These are phyloP conservation scores for Shiraia bambusicola DNA, from an alignment of 2,329 filamentous ascomycete genomes.

Conservation along the genomic window DNA sequence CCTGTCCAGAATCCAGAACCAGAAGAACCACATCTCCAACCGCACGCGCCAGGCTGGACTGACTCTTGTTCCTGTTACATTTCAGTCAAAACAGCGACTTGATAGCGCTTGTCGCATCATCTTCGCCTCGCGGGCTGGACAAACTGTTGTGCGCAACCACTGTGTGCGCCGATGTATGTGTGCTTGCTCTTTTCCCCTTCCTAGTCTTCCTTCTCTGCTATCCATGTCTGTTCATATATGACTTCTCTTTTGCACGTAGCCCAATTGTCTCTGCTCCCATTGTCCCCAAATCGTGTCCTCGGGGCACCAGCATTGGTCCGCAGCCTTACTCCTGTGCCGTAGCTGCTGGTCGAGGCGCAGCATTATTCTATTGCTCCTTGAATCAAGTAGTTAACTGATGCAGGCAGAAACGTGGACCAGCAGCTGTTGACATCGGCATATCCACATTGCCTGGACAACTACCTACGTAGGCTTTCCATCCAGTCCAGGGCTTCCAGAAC, in stretches of 20 bases:
- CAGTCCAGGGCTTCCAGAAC: constrained; percentile 1
- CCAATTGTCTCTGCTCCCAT: constrained; percentile 1
- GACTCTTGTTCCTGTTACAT: constrained; percentile 8
- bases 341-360: constrained; percentile 26
- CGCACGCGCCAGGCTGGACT: constrained; percentile 28
- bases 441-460: constrained; percentile 22
- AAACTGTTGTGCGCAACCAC: constrained; percentile 12
- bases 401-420: constrained; percentile 28
- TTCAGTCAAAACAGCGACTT: constrained; percentile 10
- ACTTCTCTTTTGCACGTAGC: constrained; percentile 3
- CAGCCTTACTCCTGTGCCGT: constrained; percentile 23
- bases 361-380: constrained; percentile 7
- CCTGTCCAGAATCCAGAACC: constrained; percentile 13
- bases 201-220: constrained; percentile 7
- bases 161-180: constrained; percentile 40
- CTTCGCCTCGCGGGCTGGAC: constrained; percentile 9
- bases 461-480: constrained; percentile 11
- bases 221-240: too few relatives aligned
- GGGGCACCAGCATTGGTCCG: constrained; percentile 28
- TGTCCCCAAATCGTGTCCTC: constrained; percentile 11
- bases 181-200: constrained; percentile 24
- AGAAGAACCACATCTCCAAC: too few relatives aligned
- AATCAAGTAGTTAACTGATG: constrained; percentile 12
- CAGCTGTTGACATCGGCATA: constrained; percentile 20
- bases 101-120: constrained; percentile 26